Evolutionary conservation across 306 rosid species (phyloP).

Genomic region (Glycine latifolia): DNA sequence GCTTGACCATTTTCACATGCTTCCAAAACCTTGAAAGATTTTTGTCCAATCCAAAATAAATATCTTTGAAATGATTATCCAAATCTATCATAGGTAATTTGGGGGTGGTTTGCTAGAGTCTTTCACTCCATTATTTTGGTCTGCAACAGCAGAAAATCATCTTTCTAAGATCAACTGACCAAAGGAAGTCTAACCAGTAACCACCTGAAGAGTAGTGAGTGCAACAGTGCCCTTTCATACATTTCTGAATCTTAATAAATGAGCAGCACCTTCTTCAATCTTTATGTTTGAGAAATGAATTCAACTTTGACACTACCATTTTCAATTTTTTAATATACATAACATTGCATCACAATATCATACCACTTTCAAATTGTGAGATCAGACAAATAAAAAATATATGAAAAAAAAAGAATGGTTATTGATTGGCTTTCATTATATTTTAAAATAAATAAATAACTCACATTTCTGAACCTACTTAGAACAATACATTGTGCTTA

Average conservation of each 20-base stretch:
- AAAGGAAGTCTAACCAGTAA: neutral
- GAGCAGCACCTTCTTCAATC: conserved; percentile 27
- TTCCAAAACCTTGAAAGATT: neutral
- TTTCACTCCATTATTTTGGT: neutral
- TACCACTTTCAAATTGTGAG: conserved; percentile 19
- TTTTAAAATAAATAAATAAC: neutral
- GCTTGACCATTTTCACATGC: neutral
- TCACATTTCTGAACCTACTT: neutral
- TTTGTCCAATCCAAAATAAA: neutral
- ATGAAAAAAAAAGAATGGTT: neutral
- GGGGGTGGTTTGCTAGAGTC: neutral
- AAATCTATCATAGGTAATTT: neutral
- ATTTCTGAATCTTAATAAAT: neutral
- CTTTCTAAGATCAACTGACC: neutral
- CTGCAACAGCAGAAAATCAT: neutral
- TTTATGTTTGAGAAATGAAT: neutral
- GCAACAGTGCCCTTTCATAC: neutral
- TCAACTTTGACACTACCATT: conserved; percentile 1
- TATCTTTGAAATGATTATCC: neutral
- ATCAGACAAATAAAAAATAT: neutral
- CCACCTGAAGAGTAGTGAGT: neutral
- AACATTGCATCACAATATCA: neutral
- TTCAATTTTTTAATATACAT: conserved; percentile 26
- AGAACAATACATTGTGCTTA: conserved; percentile 3
- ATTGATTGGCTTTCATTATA: neutral